Percentiles rank a stretch among this genome's conserved stretches.
Conservation (phyloP, 1,139 yeast species). For the Pneumocystis sp. region DNA sequence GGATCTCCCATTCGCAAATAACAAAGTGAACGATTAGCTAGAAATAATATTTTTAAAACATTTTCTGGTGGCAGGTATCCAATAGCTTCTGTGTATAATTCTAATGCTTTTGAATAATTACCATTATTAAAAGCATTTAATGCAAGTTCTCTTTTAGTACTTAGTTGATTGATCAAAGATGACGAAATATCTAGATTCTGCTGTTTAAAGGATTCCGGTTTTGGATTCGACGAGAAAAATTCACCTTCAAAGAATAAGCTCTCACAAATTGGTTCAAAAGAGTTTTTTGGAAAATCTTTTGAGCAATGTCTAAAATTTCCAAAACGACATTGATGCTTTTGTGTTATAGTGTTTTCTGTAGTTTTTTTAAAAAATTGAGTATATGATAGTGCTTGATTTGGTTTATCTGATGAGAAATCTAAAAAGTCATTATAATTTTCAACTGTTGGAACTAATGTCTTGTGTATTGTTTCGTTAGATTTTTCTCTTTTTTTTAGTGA, state of each 20-base stretch:
- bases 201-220: neutral
- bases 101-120: conserved; percentile 58
- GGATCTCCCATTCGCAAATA: conserved; percentile 61
- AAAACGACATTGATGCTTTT: neutral
- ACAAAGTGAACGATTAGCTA: conserved; percentile 64
- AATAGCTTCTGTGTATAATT: conserved; percentile 47
- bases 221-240: neutral
- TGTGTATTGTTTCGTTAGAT: neutral
- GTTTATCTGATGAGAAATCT: neutral
- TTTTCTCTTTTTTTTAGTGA: neutral
- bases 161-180: neutral
- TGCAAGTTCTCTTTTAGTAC: neutral
- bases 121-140: conserved; percentile 54
- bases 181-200: neutral
- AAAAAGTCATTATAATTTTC: neutral
- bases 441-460: neutral
- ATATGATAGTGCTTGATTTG: neutral
- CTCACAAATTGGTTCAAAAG: neutral
- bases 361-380: neutral
- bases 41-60: conserved; percentile 49
- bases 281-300: neutral
- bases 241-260: neutral
- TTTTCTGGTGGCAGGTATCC: conserved; percentile 50
- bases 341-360: neutral
- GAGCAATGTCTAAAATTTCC: neutral